Evolutionary conservation across 2,329 filamentous ascomycete genomes (phyloP).

Genomic region (Sporothrix sp.): DNA sequence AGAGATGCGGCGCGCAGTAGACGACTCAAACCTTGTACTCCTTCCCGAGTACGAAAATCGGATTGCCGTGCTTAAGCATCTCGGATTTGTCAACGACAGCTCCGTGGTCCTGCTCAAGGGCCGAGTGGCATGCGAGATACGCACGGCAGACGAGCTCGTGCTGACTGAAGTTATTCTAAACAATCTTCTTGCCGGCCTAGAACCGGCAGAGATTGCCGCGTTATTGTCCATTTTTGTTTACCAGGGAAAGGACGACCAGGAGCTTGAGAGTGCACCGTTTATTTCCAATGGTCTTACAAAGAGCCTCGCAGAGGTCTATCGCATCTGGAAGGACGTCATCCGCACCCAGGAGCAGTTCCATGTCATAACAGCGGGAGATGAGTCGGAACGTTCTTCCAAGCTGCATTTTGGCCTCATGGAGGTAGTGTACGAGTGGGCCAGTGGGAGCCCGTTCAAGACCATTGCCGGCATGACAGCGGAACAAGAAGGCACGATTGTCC

Average conservation of each 20-base stretch:
- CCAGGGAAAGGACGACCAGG: constrained; percentile 61
- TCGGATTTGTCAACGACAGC: constrained; percentile 82
- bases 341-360: constrained; percentile 81
- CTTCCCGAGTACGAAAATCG: constrained; percentile 95
- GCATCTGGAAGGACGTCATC: constrained; percentile 88
- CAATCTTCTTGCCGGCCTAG: constrained; percentile 90
- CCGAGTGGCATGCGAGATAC: constrained; percentile 96
- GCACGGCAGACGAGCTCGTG: constrained; percentile 92
- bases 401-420: constrained; percentile 91
- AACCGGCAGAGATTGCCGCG: constrained; percentile 92
- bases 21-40: constrained; percentile 90
- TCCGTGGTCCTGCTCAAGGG: constrained; percentile 90
- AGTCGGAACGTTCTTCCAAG: constrained; percentile 78
- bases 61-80: constrained; percentile 80
- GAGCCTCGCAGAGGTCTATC: constrained; percentile 76
- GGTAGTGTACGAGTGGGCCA: constrained; percentile 97
- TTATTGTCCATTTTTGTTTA: constrained; percentile 92
- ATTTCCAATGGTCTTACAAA: constrained; percentile 73
- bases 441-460: constrained; percentile 96
- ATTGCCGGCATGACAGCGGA: constrained; percentile 95
- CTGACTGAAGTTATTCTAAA: constrained; percentile 93
- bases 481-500: constrained; percentile 91
- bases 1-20: constrained; percentile 77
- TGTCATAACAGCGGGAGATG: constrained; percentile 81
- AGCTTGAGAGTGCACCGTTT: constrained; percentile 65